Evolutionary conservation across 2,329 filamentous ascomycete genomes (phyloP).

Genomic region (Cladosporium austrohemisphaericum): DNA sequence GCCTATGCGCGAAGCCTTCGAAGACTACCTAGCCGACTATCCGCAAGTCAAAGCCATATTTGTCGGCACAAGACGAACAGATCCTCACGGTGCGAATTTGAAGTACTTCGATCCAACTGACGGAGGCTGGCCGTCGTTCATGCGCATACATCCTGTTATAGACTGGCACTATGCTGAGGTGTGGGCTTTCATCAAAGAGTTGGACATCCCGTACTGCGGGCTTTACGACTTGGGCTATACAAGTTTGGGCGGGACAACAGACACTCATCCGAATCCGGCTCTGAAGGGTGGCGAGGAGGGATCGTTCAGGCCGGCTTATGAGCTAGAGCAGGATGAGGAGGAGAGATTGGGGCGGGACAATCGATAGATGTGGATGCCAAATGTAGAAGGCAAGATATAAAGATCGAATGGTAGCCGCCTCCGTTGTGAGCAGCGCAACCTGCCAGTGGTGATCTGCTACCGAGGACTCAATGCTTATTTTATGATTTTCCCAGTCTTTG

Average conservation of each 20-base stretch:
- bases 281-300: conserved; percentile 45
- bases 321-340: conserved; percentile 68
- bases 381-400: background rate
- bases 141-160: conserved; percentile 91
- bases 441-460: no score
- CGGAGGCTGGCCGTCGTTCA: conserved; percentile 82
- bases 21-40: conserved; percentile 66
- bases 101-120: conserved; percentile 86
- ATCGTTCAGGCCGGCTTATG: conserved; percentile 68
- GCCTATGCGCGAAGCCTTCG: conserved; percentile 78
- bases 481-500: no score
- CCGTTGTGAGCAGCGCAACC: no score
- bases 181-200: conserved; percentile 79
- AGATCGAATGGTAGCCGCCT: no score
- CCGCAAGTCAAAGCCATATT: conserved; percentile 71
- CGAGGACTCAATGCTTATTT: no score
- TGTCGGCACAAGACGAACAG: conserved; percentile 83
- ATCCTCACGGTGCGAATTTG: conserved; percentile 78
- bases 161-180: conserved; percentile 97
- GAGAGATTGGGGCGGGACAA: conserved; percentile 68
- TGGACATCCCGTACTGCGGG: conserved; percentile 77
- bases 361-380: conserved; percentile 5
- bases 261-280: conserved; percentile 85
- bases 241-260: conserved; percentile 80
- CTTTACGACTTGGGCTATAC: conserved; percentile 90